phyloP scores from a whole-genome alignment of 768 basidiomycete genomes.

The Boletus edulis region DNA sequence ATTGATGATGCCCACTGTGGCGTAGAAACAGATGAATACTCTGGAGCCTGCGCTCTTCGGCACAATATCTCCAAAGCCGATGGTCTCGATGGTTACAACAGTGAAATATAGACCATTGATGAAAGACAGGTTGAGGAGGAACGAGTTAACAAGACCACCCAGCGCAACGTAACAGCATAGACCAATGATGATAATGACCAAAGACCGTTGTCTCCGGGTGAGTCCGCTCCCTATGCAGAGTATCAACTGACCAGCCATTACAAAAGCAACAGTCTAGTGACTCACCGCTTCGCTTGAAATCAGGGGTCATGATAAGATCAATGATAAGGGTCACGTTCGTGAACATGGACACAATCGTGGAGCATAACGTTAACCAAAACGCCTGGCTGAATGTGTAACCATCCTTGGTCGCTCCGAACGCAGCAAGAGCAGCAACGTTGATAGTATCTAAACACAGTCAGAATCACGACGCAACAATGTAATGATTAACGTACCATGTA shows the following conservation, averaged over 20 bases:
- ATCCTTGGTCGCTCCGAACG: constrained; percentile 63
- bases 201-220: constrained; percentile 73
- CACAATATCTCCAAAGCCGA: constrained; percentile 75
- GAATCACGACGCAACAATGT: neutral
- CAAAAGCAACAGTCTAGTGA: neutral
- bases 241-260: neutral
- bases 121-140: constrained; percentile 54
- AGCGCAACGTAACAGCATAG: constrained; percentile 72
- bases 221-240: constrained; percentile 63
- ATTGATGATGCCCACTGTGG: constrained; percentile 59
- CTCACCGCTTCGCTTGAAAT: constrained; percentile 65
- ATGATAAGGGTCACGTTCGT: constrained; percentile 66
- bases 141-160: constrained; percentile 59
- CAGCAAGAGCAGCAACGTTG: constrained; percentile 55
- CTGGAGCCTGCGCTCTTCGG: constrained; percentile 51
- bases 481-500: constrained; percentile 56
- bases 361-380: constrained; percentile 78
- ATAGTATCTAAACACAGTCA: constrained; percentile 52
- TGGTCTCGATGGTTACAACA: constrained; percentile 68
- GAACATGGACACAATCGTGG: constrained; percentile 61
- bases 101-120: constrained; percentile 79
- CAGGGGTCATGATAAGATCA: constrained; percentile 56
- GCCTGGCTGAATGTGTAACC: constrained; percentile 69
- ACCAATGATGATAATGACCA: constrained; percentile 77
- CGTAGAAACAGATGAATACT: constrained; percentile 59